phyloP scores from a whole-genome alignment of 2,329 filamentous ascomycete genomes.

The Cladosporium sp. region DNA sequence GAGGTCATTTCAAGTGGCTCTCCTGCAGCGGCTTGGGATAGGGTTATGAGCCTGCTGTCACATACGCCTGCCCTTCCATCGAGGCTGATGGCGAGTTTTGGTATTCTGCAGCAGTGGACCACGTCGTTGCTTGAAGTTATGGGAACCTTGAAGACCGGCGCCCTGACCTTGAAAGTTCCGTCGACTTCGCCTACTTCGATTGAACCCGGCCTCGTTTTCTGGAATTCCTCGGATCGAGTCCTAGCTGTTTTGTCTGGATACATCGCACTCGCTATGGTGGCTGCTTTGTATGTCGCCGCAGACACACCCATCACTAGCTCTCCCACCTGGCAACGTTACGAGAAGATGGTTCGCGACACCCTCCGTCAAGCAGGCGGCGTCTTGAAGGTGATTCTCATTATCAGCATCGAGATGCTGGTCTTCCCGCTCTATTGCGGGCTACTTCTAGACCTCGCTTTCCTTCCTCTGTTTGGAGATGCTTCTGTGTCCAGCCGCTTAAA shows the following conservation, averaged over 20 bases:
- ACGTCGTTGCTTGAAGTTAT: conserved; percentile 19
- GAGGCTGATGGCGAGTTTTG: conserved; percentile 5
- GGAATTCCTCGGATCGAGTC: conserved; percentile 50
- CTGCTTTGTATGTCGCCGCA: conserved; percentile 71
- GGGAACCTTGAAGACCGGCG: conserved; percentile 17
- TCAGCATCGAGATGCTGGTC: conserved; percentile 97
- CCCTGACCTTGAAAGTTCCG: conserved; percentile 16
- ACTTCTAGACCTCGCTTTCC: conserved; percentile 77
- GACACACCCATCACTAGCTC: conserved; percentile 62
- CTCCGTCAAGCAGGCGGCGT: conserved; percentile 93
- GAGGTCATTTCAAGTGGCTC: conserved; percentile 24
- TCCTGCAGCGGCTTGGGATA: conserved; percentile 13
- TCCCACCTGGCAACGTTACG: conserved; percentile 51
- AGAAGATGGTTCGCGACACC: conserved; percentile 72
- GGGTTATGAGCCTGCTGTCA: conserved; percentile 6
- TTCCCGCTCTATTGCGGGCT: conserved; percentile 95
- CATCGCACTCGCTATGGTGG: conserved; percentile 63
- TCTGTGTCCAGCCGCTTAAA: conserved; percentile 69
- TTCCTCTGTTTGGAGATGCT: conserved; percentile 80
- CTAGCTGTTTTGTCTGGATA: conserved; percentile 79
- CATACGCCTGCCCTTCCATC: conserved; percentile 12
- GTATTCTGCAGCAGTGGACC: conserved; percentile 15
- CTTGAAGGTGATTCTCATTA: conserved; percentile 95
- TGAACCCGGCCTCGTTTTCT: conserved; percentile 36
- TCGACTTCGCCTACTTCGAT: conserved; percentile 13